Percentiles rank a stretch among this genome's conserved stretches.
These are phyloP conservation scores for Alternaria triticimaculans DNA, from an alignment of 2,329 filamentous ascomycete species.

Conservation along the genomic window DNA sequence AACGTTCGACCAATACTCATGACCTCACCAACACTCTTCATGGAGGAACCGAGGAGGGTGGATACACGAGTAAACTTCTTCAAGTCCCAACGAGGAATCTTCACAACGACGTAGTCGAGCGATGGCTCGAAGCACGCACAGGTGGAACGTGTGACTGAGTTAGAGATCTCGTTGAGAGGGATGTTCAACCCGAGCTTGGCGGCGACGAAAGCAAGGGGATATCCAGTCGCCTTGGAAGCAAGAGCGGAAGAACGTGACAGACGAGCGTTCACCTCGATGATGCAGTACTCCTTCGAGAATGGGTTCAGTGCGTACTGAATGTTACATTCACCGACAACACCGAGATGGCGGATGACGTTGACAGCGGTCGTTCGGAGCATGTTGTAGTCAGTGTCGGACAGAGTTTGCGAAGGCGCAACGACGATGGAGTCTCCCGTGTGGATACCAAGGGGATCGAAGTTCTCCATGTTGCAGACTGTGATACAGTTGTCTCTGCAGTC, in stretches of 20 bases:
- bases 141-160: slow-evolving; percentile 93
- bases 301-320: slow-evolving; percentile 98
- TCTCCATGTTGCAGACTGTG: slow-evolving; percentile 99
- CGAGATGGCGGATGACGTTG: slow-evolving; percentile 95
- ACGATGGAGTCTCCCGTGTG: slow-evolving; percentile 99
- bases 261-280: slow-evolving; percentile 98
- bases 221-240: slow-evolving; percentile 96
- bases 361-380: slow-evolving; percentile 97
- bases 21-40: slow-evolving; percentile 99
- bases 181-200: slow-evolving; percentile 96
- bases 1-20: slow-evolving; percentile 98
- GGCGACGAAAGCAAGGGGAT: slow-evolving; percentile 93
- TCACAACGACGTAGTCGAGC: slow-evolving; percentile 96
- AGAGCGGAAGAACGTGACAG: slow-evolving; percentile 93
- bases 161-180: slow-evolving; percentile 93
- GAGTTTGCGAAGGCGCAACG: slow-evolving; percentile 93
- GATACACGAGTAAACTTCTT: slow-evolving; percentile 99
- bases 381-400: slow-evolving; percentile 98
- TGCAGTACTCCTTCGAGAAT: slow-evolving; percentile 94
- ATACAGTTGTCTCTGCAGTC: slow-evolving; percentile 98
- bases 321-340: slow-evolving; percentile 98
- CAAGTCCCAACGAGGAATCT: slow-evolving; percentile 98
- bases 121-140: slow-evolving; percentile 99
- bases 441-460: slow-evolving; percentile 97
- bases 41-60: slow-evolving; percentile 92